Base-by-base conservation (phyloP, 2,329 filamentous ascomycete genomes). In the Ophiostoma triangulosporum region DNA sequence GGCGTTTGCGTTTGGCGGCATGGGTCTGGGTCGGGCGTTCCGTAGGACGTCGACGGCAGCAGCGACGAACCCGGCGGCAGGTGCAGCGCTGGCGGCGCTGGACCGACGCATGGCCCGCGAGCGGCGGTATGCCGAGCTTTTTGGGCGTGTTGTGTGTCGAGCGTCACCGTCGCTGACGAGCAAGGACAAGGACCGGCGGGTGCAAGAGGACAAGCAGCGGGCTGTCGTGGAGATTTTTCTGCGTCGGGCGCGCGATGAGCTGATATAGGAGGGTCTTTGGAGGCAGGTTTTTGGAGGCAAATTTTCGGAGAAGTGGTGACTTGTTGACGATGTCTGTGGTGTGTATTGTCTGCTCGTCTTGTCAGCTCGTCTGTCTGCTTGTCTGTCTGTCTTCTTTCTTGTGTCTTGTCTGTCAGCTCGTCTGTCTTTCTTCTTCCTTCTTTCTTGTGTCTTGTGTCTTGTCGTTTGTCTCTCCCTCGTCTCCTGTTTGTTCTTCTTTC, bases 221-320 rank as follows among this genome's bases (percentile, higher is more conserved):
- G 74, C 74, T 9, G 68, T 90, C 12, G 64, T 94, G 29, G 85
- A 89, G 63, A 69, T 88, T 27, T 94, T 94, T 59, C 63, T 88
- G 55, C 54, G 58, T 22, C 22, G 59, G 24, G 52, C 57, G 17
- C 36, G 58, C 4, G 57, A 60, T 2, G 59, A 60, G 17, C 6
- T 59, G 24, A 24, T 51, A 15, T 51, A 51, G 49, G 24, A 15
- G 4, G n/a, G n/a, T n/a, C n/a, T 31, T 15, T n/a, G 5, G 31
- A 31, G 7, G 26, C 15, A 29, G n/a, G n/a, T n/a, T 24, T 17
- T 17, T 4, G n/a, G 31, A 20, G 29, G 15, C 5, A 4, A 43
- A 43, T 24, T 22, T 22, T 26, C 12, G 40, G 26, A 45, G 26
- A 22, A 20, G 48, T 50, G n/a, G 40, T 27, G 40, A 5, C 3